Base-by-base conservation (phyloP, 2,329 filamentous ascomycete species). In the Penicillium sp. region DNA sequence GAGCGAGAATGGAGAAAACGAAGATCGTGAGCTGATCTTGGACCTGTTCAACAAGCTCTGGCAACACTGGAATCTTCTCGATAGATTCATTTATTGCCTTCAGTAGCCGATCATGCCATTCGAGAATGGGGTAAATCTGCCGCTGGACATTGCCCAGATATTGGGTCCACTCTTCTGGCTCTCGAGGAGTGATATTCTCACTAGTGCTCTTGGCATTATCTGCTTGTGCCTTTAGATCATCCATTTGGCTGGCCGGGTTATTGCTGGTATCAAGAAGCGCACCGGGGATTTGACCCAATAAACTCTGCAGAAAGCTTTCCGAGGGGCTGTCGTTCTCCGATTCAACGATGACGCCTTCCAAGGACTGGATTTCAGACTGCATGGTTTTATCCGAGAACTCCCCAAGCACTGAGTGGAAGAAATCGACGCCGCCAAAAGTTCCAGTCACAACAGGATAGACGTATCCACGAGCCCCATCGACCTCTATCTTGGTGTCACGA, bases 381-480 rank as follows among this genome's bases (percentile, higher is more conserved):
- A 84, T 90, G 45, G 90, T 74, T 71, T 95, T 95, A 67, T 96
- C 90, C 26, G 84, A 86, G 36, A 95, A 80, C 54, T 83, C 80
- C 39, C 80, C 80, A 51, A 81, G 86, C 19, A 94, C 89, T 1
- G 86, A 93, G 70, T 94, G 88, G 45, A 95, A 72, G 69, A 96
- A 96, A 59, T 96, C 91, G 10, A 95, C 90, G 48, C 90, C 90
- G 47, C 90, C 90, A 65, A 96, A 96, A 5, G 90, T 96, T 44
- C 91, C 90, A 1, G 90, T 96, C 30, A 94, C 78, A 46, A 91
- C 72, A 5, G 90, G 90, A 56, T 86, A 95, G 45, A 95, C 86
- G 4, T 75, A 59, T 21, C 74, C 61, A 15, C 75, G 74, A 41
- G 79, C 83, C 30, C 86, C 88, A 21, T 77, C 72, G 18, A 96